Evolutionary conservation across 495 filamentous ascomycete genomes (phyloP).

Genomic region (Daldinia bambusicola): DNA sequence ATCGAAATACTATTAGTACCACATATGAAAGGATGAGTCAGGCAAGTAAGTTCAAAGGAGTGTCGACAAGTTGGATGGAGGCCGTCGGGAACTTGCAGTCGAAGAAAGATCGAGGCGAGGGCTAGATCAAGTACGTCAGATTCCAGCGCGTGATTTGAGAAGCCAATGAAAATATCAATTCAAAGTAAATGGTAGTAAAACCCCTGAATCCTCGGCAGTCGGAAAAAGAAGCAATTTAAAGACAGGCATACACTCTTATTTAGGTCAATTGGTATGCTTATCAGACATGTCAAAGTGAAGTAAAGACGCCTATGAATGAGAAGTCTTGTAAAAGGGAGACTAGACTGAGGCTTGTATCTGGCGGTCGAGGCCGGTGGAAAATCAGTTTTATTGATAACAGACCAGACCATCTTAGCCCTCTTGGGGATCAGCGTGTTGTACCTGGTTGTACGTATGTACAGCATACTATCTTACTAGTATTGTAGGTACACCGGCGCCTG

Average conservation of each 20-base stretch:
- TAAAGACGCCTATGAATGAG: not conserved
- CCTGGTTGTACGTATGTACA: constrained; percentile 8
- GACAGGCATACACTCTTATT: constrained; percentile 34
- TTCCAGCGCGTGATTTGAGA: constrained; percentile 10
- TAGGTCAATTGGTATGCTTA: constrained; percentile 29
- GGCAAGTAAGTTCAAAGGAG: constrained; percentile 33
- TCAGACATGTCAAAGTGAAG: constrained; percentile 41
- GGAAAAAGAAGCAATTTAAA: constrained; percentile 38
- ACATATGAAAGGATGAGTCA: constrained; percentile 22
- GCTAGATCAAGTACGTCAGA: constrained; percentile 38
- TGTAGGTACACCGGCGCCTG: constrained; percentile 6
- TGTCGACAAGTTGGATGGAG: constrained; percentile 39
- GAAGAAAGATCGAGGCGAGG: constrained; percentile 19
- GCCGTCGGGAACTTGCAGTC: constrained; percentile 9
- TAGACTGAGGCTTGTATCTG: not conserved
- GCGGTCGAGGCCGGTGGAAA: not conserved
- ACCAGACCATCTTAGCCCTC: not conserved
- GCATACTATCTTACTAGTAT: not conserved
- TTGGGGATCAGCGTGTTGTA: constrained; percentile 24
- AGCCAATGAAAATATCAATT: constrained; percentile 24
- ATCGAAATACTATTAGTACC: constrained; percentile 9
- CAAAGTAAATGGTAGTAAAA: constrained; percentile 16
- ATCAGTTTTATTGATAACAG: constrained; percentile 25
- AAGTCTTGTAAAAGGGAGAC: not conserved
- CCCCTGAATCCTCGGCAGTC: constrained; percentile 21